Base-by-base conservation (phyloP, 768 basidiomycete species). In the Suillus fuscotomentosus region DNA sequence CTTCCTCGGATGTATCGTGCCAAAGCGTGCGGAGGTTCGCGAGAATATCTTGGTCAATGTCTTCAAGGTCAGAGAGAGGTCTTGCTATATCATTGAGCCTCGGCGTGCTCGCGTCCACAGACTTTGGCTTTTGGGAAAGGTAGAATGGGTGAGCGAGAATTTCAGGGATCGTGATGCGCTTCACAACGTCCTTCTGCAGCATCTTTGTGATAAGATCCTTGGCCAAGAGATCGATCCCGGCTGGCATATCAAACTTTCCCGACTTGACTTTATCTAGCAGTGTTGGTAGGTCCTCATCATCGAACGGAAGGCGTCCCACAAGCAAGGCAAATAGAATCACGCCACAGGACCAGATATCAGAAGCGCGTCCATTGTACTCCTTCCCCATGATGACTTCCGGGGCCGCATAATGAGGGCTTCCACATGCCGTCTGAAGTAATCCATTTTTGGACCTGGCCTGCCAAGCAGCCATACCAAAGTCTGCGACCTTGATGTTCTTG, bases 391-490 rank as follows among this genome's bases (percentile, higher is more conserved):
- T 86, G 63, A 98, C 88, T 78, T 98, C 96, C 0, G 96, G 95
- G 14, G 92, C 92, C 20, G 95, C 95, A 65, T 99, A 97, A 75
- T 97, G 96, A 62, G 95, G 95, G 69, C 92, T 94, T 38, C 96
- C 96, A 69, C 96, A 97, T 27, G 91, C 90, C 0, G 95, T 97
- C 70, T 84, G 84, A 59, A 97, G 82, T 74, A 88, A 73, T 17
- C 82, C 78, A 47, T 83, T 81, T 14, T 78, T 81, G 59, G 83
- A 82, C 65, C 85, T 84, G 31, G 79, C 82, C 76, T 95, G 92
- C 90, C 92, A 95, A 41, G 92, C 91, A 4, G 95, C 95, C 92
- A 97, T 95, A n/a, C 96, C 95, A 73, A 97, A 96, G 77, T 98
- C 96, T 2, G 93, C 95, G 41, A 98, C 88, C 74, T 97, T 99